phyloP scores from a whole-genome alignment of 371 early-diverging fungal species.

The Rhizopus microsporus region DNA sequence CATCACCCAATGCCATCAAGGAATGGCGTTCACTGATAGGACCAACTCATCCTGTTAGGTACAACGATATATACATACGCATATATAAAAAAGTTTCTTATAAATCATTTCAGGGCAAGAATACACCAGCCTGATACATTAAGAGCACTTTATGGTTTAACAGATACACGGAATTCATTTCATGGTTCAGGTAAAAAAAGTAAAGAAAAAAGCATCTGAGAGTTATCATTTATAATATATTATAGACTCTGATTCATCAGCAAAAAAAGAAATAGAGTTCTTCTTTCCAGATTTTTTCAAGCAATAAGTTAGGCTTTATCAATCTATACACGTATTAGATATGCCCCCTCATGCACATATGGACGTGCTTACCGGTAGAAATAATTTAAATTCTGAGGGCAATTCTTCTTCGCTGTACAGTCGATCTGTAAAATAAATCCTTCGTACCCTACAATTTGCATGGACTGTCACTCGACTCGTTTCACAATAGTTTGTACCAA shows the following conservation, averaged over 20 bases:
- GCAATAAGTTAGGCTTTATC: constrained; percentile 30
- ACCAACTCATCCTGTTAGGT: constrained; percentile 61
- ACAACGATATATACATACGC: neutral
- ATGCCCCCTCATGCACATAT: neutral
- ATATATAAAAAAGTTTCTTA: neutral
- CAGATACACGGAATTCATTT: constrained; percentile 78
- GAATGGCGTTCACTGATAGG: constrained; percentile 69
- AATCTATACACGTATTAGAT: constrained; percentile 10
- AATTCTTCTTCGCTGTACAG: constrained; percentile 90
- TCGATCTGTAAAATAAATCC: constrained; percentile 91
- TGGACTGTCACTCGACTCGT: constrained; percentile 88
- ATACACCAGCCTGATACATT: constrained; percentile 61
- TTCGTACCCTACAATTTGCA: constrained; percentile 87
- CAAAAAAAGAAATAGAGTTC: constrained; percentile 56
- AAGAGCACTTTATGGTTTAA: constrained; percentile 75
- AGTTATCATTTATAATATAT: neutral
- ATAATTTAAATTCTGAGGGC: constrained; percentile 91
- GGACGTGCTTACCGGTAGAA: constrained; percentile 63
- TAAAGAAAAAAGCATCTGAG: neutral
- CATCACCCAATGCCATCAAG: constrained; percentile 62
- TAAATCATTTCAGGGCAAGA: constrained; percentile 39
- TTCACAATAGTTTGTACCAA: constrained; percentile 89
- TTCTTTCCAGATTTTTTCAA: constrained; percentile 69
- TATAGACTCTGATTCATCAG: constrained; percentile 62
- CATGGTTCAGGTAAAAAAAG: constrained; percentile 17